A percentile compares a stretch with the other conserved stretches of the same genome.
Evolutionary conservation across 306 rosid genomes (phyloP).

Genomic region (Prunus kanzakura): DNA sequence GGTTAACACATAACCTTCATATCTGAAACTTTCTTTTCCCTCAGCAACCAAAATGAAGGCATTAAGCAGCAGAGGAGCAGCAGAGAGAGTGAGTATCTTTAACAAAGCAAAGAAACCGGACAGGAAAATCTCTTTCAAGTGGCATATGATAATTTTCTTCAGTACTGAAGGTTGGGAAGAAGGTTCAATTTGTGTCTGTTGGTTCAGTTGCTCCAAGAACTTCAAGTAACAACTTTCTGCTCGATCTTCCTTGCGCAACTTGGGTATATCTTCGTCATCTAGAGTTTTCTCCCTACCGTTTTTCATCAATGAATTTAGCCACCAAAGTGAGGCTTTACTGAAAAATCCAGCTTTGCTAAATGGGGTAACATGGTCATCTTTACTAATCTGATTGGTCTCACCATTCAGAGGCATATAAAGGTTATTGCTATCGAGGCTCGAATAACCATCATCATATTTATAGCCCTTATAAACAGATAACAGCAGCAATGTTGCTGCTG

Average conservation of each 20-base stretch:
- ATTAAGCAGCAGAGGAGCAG: conserved; percentile 77
- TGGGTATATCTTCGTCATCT: conserved; percentile 62
- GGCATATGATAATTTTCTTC: conserved; percentile 53
- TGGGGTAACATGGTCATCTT: conserved; percentile 43
- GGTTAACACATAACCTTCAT: conserved; percentile 73
- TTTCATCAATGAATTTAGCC: conserved; percentile 86
- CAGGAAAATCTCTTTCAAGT: conserved; percentile 58
- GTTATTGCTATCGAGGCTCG: conserved; percentile 31
- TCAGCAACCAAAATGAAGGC: conserved; percentile 79
- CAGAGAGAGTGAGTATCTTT: conserved; percentile 58
- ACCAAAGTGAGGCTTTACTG: conserved; percentile 61
- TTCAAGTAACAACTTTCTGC: conserved; percentile 64
- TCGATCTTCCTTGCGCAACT: conserved; percentile 55
- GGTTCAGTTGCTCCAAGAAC: conserved; percentile 52
- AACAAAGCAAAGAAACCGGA: conserved; percentile 80
- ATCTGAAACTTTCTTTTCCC: conserved; percentile 65
- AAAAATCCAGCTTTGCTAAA: conserved; percentile 64
- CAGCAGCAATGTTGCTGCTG: conserved; percentile 60
- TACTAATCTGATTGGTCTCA: conserved; percentile 23
- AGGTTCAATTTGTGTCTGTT: conserved; percentile 41
- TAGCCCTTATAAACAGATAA: conserved; percentile 43
- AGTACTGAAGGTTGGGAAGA: conserved; percentile 51
- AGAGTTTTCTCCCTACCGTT: conserved; percentile 63
- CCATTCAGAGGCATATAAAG: conserved; percentile 64
- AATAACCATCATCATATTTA: conserved; percentile 25